These are phyloP conservation scores for Eleusine coracana DNA, from an alignment of 176 grass and related monocot genomes.

Conservation along the genomic window DNA sequence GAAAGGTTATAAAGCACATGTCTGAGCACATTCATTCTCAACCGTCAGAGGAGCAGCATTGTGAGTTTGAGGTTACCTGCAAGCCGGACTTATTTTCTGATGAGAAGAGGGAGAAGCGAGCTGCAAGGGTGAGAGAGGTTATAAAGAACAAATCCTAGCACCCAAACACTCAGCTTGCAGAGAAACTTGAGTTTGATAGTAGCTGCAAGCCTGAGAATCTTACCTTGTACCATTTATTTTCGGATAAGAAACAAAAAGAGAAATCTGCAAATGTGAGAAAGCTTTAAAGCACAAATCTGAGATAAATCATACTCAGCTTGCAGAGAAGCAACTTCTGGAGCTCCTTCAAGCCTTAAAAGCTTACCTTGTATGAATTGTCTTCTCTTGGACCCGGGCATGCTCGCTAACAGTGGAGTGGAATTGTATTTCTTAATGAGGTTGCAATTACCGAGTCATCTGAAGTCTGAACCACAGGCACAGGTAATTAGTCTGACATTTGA, in stretches of 20 bases:
- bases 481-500: constrained; percentile 34
- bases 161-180: constrained; percentile 5
- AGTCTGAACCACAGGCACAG: constrained; percentile 6
- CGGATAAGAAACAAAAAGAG: constrained; percentile 36
- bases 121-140: constrained; percentile 45
- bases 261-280: constrained; percentile 42
- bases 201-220: constrained; percentile 36
- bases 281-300: constrained; percentile 28
- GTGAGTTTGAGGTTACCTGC: constrained; percentile 42
- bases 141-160: constrained; percentile 27
- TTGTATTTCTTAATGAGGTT: constrained; percentile 29
- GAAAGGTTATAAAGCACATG: constrained; percentile 44
- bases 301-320: not conserved
- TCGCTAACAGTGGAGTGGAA: constrained; percentile 28
- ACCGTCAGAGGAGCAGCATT: constrained; percentile 41
- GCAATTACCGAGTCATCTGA: constrained; percentile 7
- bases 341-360: constrained; percentile 42
- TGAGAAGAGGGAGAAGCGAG: constrained; percentile 37
- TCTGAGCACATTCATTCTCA: not conserved
- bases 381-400: not conserved
- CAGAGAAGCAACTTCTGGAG: constrained; percentile 23
- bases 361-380: constrained; percentile 40
- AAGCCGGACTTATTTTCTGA: constrained; percentile 59
- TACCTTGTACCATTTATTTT: constrained; percentile 48
- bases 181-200: constrained; percentile 38